Evolutionary conservation across 2,329 filamentous ascomycete species (phyloP), one percentile per base, ranked within the genome.

Genomic region (Neurospora sp.): DNA sequence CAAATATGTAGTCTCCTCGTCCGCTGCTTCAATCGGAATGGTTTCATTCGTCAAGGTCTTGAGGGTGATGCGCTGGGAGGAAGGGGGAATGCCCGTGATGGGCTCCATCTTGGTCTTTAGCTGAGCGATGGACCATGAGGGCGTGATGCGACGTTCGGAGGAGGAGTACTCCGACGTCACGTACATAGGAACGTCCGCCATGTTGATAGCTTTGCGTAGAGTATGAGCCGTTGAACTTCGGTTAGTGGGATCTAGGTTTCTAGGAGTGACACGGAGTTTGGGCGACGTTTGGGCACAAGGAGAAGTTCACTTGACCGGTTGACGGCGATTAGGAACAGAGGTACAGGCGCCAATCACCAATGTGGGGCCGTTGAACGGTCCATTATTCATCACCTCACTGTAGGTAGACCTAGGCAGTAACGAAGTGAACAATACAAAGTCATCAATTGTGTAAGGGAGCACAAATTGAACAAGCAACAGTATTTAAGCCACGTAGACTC

Each of bases 51-150:
- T 81, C 40, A 86, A 84, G 17, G 89, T 83, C 78, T 90, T 92
- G 78, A 97, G 84, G 38, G 84, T 89, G 72, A 99, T 86, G 72
- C 84, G 88, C 80, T 98, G 96, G 71, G 86, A 89, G 38, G 86
- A 86, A 11, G 94, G 92, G 17, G 96, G 95, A 43, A 98, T 89
- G 72, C 96, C 96, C 1, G 95, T 98, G 81, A 98, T 90, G 72
- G 93, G 91, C 81, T 98, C 95, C 68, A 99, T 89, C 80, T 96
- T 96, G 68, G 85, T 82, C 82, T 95, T 97, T 76, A 98, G 86
- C 76, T 93, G 90, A 69, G 86, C 85, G 78, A 99, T 91, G 72
- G 90, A 91, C 96, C 96, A 99, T 75, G 94, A 91, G 15, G 95
- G 95, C 36, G 93, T 95, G 79, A 98, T 89, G 75, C 96, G 92